Evolutionary conservation across 345 rosid genomes (phyloP).

Genomic region (Acer saccharum): DNA sequence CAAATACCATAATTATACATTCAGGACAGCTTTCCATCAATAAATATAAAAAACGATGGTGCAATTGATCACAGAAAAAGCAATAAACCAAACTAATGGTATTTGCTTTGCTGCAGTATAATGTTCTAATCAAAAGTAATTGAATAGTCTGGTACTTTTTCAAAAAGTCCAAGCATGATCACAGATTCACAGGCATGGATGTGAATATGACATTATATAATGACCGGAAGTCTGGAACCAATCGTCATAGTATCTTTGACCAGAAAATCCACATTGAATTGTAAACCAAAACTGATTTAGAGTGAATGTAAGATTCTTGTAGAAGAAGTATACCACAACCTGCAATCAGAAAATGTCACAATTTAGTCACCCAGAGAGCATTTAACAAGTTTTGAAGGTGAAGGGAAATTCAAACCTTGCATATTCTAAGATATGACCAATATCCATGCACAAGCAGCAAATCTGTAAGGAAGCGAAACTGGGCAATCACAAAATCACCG

Average conservation of each 20-base stretch:
- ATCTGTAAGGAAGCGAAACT: constrained; percentile 86
- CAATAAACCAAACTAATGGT: background rate
- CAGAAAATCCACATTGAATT: constrained; percentile 95
- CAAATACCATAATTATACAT: constrained; percentile 10
- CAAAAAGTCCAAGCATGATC: constrained; percentile 87
- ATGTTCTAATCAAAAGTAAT: background rate
- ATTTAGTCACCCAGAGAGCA: constrained; percentile 20
- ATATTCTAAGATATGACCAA: constrained; percentile 96
- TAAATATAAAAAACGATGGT: background rate
- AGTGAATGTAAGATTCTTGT: constrained; percentile 97
- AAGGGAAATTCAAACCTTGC: constrained; percentile 67
- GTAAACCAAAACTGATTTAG: constrained; percentile 99
- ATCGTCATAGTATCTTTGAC: constrained; percentile 98
- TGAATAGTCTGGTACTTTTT: constrained; percentile 59
- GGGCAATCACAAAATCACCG: constrained; percentile 99
- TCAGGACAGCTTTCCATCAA: background rate
- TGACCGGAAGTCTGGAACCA: constrained; percentile 81
- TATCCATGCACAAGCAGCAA: constrained; percentile 98
- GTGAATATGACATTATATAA: constrained; percentile 88
- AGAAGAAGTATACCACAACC: constrained; percentile 97
- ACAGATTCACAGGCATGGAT: constrained; percentile 66
- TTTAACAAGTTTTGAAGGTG: constrained; percentile 12
- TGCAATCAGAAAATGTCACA: constrained; percentile 42
- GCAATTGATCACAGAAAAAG: background rate
- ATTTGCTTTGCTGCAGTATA: background rate